phyloP scores from a whole-genome alignment of 495 filamentous ascomycete genomes.

The Penicillium canescens region DNA sequence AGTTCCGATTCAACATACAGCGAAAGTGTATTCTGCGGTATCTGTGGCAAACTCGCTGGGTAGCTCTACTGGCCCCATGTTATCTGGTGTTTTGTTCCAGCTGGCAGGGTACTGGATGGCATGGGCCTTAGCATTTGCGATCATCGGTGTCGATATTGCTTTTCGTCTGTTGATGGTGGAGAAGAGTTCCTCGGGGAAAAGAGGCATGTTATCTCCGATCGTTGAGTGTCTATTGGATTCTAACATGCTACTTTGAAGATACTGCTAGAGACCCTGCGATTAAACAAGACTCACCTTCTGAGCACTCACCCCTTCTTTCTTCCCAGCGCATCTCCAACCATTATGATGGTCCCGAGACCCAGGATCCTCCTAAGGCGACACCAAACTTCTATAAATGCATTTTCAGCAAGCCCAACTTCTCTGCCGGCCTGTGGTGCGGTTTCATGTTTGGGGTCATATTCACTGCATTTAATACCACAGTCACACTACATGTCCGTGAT shows the following conservation, averaged over 20 bases:
- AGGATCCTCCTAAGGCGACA: not conserved
- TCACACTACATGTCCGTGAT: constrained; percentile 29
- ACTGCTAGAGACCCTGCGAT: no score
- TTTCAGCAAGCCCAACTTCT: constrained; percentile 22
- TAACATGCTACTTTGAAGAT: no score
- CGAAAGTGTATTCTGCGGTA: no score
- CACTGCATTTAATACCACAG: constrained; percentile 30
- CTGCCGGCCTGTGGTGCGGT: constrained; percentile 20
- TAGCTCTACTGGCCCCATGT: constrained; percentile 20
- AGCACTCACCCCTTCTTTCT: no score
- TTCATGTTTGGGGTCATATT: constrained; percentile 23
- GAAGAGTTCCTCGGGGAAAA: constrained; percentile 4
- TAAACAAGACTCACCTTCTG: no score
- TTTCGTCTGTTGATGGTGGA: constrained; percentile 35
- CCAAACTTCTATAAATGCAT: constrained; percentile 21
- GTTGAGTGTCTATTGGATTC: no score
- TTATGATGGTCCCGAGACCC: no score
- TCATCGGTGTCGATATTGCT: constrained; percentile 24
- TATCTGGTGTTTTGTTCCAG: constrained; percentile 20
- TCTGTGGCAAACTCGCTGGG: constrained; percentile 17
- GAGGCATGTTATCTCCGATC: no score
- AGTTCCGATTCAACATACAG: constrained; percentile 25
- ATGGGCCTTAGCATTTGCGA: constrained; percentile 18
- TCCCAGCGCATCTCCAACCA: no score
- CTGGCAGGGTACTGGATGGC: constrained; percentile 30